phyloP scores from a whole-genome alignment of 805 yeast species.

The Candida vaughaniae region DNA sequence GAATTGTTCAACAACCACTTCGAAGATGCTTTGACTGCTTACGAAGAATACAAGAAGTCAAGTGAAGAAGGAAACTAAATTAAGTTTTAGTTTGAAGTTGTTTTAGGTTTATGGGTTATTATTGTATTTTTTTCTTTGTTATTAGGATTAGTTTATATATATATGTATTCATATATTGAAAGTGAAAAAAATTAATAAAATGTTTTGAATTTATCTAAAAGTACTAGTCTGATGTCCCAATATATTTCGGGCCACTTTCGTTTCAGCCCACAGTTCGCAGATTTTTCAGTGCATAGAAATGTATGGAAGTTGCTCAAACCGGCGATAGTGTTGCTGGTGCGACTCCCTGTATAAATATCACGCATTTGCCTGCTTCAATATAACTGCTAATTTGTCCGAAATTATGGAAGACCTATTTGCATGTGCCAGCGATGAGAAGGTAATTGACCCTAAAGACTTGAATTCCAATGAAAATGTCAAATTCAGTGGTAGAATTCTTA shows the following conservation, averaged over 20 bases:
- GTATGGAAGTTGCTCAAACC: neutral
- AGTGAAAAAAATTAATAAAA: slow-evolving; percentile 18
- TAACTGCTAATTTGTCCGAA: neutral
- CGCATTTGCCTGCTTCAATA: neutral
- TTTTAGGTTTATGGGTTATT: slow-evolving; percentile 2
- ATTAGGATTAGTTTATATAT: slow-evolving; percentile 23
- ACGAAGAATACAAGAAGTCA: slow-evolving; percentile 80
- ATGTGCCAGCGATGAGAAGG: slow-evolving; percentile 19
- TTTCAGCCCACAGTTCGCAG: no score
- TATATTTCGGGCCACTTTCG: no score
- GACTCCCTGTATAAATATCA: neutral
- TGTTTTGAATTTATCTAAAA: slow-evolving; percentile 6
- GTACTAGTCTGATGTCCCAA: no score
- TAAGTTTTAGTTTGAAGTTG: slow-evolving; percentile 3
- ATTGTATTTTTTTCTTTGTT: slow-evolving; percentile 6
- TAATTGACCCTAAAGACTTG: slow-evolving; percentile 30
- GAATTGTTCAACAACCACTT: slow-evolving; percentile 86
- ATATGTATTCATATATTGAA: slow-evolving; percentile 20
- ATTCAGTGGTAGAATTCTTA: slow-evolving; percentile 65
- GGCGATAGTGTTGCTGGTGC: neutral
- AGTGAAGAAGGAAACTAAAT: slow-evolving; percentile 15
- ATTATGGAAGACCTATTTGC: slow-evolving; percentile 12
- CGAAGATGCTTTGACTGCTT: slow-evolving; percentile 92
- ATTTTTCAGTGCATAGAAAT: no score
- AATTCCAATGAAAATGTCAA: slow-evolving; percentile 26